A percentile compares a stretch with the other conserved stretches of the same genome.
These are phyloP conservation scores for Trichoderma aggressivum DNA, from an alignment of 2,329 filamentous ascomycete species.

Conservation along the genomic window DNA sequence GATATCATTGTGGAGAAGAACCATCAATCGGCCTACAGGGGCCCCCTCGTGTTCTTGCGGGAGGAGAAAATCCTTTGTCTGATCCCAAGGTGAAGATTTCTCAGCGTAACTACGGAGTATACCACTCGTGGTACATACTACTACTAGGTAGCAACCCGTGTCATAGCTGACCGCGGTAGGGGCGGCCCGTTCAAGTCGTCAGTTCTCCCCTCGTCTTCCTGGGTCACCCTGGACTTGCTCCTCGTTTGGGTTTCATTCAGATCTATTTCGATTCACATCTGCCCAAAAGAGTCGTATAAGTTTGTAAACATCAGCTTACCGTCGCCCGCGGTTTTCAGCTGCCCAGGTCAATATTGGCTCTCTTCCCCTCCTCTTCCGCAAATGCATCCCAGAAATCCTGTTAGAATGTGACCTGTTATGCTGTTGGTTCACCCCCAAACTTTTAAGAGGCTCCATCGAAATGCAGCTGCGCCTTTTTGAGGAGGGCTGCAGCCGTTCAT, in stretches of 20 bases:
- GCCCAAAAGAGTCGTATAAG: not conserved
- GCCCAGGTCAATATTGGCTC: not conserved
- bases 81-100: not conserved
- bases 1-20: slow-evolving; percentile 15
- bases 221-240: not conserved
- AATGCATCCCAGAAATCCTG: not conserved
- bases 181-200: not conserved
- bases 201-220: not conserved
- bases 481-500: not conserved
- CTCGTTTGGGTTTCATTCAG: not conserved
- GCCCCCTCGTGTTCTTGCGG: slow-evolving; percentile 8
- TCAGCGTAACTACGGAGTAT: not conserved
- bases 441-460: slow-evolving; percentile 4
- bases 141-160: not conserved
- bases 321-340: not conserved
- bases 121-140: too few species aligned
- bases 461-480: slow-evolving; percentile 17
- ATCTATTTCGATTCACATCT: not conserved
- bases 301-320: slow-evolving; percentile 8
- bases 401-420: slow-evolving; percentile 14
- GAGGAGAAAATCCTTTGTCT: not conserved
- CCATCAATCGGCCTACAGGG: slow-evolving; percentile 2
- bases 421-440: not conserved
- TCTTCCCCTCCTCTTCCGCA: not conserved
- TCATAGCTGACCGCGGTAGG: not conserved